These are phyloP conservation scores for Cyberlindnera petersonii DNA, from an alignment of 805 yeast species.

Conservation along the genomic window DNA sequence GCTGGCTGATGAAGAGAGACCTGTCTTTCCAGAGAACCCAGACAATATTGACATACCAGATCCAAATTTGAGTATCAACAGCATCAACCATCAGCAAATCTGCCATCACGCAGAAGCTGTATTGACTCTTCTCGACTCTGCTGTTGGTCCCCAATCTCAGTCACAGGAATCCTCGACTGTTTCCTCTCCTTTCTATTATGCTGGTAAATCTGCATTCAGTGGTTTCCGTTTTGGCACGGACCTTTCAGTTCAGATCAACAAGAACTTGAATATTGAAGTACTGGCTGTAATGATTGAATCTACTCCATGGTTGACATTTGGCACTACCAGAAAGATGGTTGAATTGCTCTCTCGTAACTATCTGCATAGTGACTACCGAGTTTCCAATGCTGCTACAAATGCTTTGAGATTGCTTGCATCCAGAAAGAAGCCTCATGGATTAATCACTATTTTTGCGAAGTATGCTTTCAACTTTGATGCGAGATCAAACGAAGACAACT, in stretches of 20 bases:
- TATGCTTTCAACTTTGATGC: constrained; percentile 79
- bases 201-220: constrained; percentile 33
- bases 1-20: constrained; percentile 62
- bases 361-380: constrained; percentile 58
- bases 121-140: constrained; percentile 56
- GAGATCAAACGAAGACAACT: constrained; percentile 54
- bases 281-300: constrained; percentile 68
- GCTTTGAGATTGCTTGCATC: constrained; percentile 66
- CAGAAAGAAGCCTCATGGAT: constrained; percentile 61
- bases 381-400: constrained; percentile 58
- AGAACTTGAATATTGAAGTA: constrained; percentile 47
- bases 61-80: constrained; percentile 28
- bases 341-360: constrained; percentile 78
- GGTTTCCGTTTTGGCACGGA: constrained; percentile 41
- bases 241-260: constrained; percentile 32
- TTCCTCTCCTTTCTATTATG: constrained; percentile 33
- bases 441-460: constrained; percentile 73
- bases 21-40: constrained; percentile 64
- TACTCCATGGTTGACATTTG: constrained; percentile 64
- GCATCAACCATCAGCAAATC: constrained; percentile 65
- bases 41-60: constrained; percentile 32
- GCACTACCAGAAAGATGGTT: constrained; percentile 59
- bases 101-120: constrained; percentile 53
- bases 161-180: constrained; percentile 26
- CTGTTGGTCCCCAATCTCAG: constrained; percentile 39